These are phyloP conservation scores for Sclerotinia glacialis DNA, from an alignment of 2,329 filamentous ascomycete genomes.

Conservation along the genomic window DNA sequence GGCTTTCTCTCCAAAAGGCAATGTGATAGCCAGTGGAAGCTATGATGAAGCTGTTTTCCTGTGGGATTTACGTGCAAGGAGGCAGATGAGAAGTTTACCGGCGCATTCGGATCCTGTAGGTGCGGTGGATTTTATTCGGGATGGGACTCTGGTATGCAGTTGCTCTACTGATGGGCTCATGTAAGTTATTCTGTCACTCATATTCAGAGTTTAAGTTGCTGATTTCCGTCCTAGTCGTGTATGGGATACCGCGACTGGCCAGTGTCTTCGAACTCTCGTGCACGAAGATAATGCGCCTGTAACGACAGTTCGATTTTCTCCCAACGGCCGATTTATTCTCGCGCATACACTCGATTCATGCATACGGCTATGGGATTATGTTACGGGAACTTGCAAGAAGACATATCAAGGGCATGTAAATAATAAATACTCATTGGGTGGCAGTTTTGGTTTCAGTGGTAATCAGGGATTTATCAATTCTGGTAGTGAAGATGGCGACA, in stretches of 20 bases:
- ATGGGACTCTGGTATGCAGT: conserved; percentile 88
- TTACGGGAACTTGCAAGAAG: conserved; percentile 86
- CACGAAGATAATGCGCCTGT: conserved; percentile 95
- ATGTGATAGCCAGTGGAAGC: conserved; percentile 90
- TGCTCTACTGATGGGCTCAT: conserved; percentile 91
- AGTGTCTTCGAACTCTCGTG: conserved; percentile 90
- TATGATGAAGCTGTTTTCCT: conserved; percentile 97
- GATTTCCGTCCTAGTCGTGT: no score
- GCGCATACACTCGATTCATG: conserved; percentile 90
- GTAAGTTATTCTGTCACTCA: no score
- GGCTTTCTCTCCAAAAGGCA: conserved; percentile 96
- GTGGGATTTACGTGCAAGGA: conserved; percentile 89
- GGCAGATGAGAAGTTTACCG: conserved; percentile 84
- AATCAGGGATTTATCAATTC: conserved; percentile 65
- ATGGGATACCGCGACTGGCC: conserved; percentile 93
- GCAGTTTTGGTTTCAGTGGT: conserved; percentile 72
- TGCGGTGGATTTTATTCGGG: conserved; percentile 87
- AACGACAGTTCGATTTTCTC: conserved; percentile 84
- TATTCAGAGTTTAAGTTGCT: no score
- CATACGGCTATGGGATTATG: conserved; percentile 92
- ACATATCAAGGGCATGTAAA: conserved; percentile 95
- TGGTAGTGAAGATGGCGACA: conserved; percentile 81
- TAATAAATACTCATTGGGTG: conserved; percentile 76
- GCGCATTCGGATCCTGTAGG: conserved; percentile 94
- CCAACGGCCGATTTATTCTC: conserved; percentile 89